Evolutionary conservation across 768 basidiomycete species (phyloP), one percentile per base, ranked within the genome.

Genomic region (Tulasnella sp.): DNA sequence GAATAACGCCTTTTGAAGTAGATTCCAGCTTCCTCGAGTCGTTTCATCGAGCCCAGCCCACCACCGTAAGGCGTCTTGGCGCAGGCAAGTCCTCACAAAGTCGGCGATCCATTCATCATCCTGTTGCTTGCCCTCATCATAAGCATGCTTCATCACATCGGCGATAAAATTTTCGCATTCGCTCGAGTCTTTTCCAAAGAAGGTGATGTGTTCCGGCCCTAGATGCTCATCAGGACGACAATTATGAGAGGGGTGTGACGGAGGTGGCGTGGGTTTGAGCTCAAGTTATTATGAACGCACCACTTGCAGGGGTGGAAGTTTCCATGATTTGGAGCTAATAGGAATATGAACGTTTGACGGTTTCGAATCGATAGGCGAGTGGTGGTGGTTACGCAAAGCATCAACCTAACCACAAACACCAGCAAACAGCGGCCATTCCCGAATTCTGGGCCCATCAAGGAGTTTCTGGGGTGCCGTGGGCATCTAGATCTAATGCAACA

Each of bases 91-190:
- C n/a, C 54, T 24, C 24, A 54, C 54, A 9, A 54, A 54, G 54
- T 54, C 54, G 54, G 54, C 54, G 54, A 54, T 54, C 54, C 54
- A 54, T 54, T n/a, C n/a, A 54, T 54, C 54, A 54, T 54, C 54
- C 24, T 24, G n/a, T 54, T 54, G 54, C 54, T 54, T 54, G 54
- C 54, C 54, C 11, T 54, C 7, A n/a, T 54, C 22, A 12, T 54
- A 54, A 24, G 54, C 54, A n/a, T 54, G 11, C 54, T 54, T 54
- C 54, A 22, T 54, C 24, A 54, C 54, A 54, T 22, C 11, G 24
- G 54, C n/a, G 24, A 54, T 46, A 4, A 46, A 46, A 18, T 46
- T 46, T 18, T 46, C 46, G 46, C 46, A 46, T 46, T 46, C 46
- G 54, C 24, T 54, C 7, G 54, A 54, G 54, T 54, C 54, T 22